Base-by-base conservation (phyloP, 805 yeast genomes). In the Komagataella populi region DNA sequence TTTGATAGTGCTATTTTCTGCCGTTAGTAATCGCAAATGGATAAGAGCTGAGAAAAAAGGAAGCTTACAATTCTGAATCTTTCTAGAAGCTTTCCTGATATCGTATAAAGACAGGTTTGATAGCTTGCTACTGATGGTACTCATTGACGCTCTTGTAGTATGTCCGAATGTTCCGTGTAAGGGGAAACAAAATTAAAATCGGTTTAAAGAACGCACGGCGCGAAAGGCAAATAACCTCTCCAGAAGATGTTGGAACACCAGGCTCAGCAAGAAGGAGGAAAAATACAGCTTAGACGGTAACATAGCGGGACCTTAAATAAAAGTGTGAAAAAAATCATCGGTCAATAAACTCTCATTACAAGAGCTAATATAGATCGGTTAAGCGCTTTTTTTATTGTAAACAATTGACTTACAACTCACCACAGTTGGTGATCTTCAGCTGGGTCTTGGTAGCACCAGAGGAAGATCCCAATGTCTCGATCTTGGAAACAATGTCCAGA, bases 401-500 rank as follows among this genome's bases (percentile, higher is more conserved):
- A 10, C 39, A 30, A 8, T 10, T 8, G 16, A 51, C 54, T 71
- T 73, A 73, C 65, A 79, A 65, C 68, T 78, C 81, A 65, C 87
- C 86, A 58, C 75, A 72, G 57, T 74, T 76, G 60, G 72, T 76
- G 56, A 77, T 73, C 61, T 73, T 70, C 55, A 83, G 70, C 56
- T 70, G 74, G 55, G 72, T 68, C 50, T 57, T 62, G 59, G 78
- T 69, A 56, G 70, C 63, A 60, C 83, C 79, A 47, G 72, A 65
- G 58, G 65, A 63, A 50, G 80, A 66, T 55, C 82, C 83, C 53
- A 73, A 66, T 62, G 72, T 65, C 77, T 90, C 96, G 62, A 89
- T 77, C 73, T 80, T 81, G 84, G 84, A 83, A 69, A 90, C 87
- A 60, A 87, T 72, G 62, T 89, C 96, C 65, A 74, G 69, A 60